Percentiles rank a stretch among this genome's conserved stretches.
Conservation (phyloP, 441 rosid species). For the Syzygium syzygioides region DNA sequence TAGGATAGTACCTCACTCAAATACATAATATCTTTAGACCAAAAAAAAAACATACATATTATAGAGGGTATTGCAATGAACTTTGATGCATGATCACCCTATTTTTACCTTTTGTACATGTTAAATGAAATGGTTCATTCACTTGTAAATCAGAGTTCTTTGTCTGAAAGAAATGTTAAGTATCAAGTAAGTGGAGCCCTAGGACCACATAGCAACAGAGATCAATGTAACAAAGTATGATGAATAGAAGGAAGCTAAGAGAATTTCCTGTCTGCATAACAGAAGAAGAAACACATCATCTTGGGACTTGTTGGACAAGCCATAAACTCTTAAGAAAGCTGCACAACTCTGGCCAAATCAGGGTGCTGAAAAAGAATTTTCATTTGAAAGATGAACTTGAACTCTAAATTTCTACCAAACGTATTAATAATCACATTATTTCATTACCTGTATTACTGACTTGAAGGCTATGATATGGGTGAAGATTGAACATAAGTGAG, state of each 20-base stretch:
- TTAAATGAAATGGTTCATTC: neutral
- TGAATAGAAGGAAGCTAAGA: neutral
- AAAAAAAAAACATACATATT: neutral
- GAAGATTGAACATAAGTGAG: neutral
- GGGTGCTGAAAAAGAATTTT: neutral
- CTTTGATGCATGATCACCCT: neutral
- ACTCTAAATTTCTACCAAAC: neutral
- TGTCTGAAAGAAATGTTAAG: neutral
- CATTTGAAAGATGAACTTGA: neutral
- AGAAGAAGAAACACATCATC: neutral
- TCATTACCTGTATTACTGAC: neutral
- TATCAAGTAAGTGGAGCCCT: neutral
- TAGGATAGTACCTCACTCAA: neutral
- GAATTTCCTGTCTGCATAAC: neutral
- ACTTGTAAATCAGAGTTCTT: neutral
- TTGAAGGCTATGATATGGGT: neutral
- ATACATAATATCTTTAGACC: neutral
- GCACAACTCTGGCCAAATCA: neutral
- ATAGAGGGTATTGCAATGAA: neutral
- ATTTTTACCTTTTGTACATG: too few relatives aligned
- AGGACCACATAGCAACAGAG: neutral
- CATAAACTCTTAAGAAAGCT: neutral
- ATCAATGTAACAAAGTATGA: neutral
- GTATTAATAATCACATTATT: neutral
- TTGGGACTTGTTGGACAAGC: neutral